These are phyloP conservation scores for Ophiostoma sp. DNA, from an alignment of 2,329 filamentous ascomycete genomes.

Conservation along the genomic window DNA sequence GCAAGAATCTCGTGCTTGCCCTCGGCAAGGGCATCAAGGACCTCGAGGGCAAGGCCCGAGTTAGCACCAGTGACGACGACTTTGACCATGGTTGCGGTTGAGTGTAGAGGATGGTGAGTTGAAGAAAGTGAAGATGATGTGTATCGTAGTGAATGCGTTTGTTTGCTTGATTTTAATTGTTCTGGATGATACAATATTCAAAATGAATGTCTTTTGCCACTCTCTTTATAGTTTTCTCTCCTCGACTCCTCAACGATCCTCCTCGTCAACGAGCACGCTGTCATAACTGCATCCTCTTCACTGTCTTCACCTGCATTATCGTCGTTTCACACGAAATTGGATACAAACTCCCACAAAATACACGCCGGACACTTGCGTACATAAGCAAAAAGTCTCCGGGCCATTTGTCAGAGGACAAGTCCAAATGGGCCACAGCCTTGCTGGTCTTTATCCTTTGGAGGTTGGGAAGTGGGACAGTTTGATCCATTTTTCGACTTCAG, in stretches of 20 bases:
- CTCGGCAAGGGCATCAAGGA: constrained; percentile 20
- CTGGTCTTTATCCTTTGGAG: too few relatives aligned
- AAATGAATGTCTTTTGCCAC: background rate
- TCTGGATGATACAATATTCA: background rate
- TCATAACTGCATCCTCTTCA: background rate
- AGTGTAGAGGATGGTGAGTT: background rate
- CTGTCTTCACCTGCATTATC: background rate
- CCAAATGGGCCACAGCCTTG: background rate
- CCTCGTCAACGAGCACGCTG: background rate
- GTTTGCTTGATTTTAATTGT: background rate
- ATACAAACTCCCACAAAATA: background rate
- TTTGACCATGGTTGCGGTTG: constrained; percentile 19
- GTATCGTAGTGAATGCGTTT: background rate
- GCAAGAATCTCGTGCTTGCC: constrained; percentile 23
- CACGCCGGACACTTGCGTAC: background rate
- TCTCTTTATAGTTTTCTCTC: background rate
- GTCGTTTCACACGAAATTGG: background rate
- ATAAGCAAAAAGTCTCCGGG: constrained; percentile 2
- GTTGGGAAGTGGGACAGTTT: too few relatives aligned
- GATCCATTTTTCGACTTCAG: too few relatives aligned
- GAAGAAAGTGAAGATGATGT: background rate
- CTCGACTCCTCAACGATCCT: background rate
- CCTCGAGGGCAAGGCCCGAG: constrained; percentile 24
- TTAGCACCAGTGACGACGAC: constrained; percentile 19
- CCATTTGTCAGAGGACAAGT: background rate